Conservation (phyloP, 148 eudicot genomes). For the Simmondsia chinensis region DNA sequence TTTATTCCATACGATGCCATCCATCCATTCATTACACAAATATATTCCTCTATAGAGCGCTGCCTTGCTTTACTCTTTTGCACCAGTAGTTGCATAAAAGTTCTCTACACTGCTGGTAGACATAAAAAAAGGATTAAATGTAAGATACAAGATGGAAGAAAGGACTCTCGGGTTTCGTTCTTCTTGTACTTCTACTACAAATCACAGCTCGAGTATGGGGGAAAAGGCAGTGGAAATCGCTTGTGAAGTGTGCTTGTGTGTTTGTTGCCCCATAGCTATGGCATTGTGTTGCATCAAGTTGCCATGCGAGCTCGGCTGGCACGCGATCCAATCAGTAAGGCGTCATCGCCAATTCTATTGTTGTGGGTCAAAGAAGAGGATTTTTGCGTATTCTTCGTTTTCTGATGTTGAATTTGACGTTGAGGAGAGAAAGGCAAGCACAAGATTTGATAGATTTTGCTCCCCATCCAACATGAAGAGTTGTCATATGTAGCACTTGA, state of each 20-base stretch:
- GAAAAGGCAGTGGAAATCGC: constrained; percentile 7
- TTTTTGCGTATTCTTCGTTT: constrained; percentile 20
- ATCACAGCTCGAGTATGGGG: not conserved
- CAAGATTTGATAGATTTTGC: no score
- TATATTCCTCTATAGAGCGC: no score
- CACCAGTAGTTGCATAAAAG: no score
- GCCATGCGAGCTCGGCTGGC: constrained; percentile 24
- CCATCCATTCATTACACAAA: not conserved
- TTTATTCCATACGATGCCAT: no score
- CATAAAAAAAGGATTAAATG: no score
- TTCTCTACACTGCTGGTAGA: no score
- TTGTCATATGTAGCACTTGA: no score
- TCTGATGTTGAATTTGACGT: constrained; percentile 24
- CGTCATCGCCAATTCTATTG: constrained; percentile 4
- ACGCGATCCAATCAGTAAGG: not conserved
- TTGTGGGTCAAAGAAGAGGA: constrained; percentile 15
- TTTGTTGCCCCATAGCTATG: constrained; percentile 24
- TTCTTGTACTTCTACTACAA: not conserved
- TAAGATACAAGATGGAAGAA: no score
- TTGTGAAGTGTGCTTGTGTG: constrained; percentile 24
- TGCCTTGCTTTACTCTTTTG: no score
- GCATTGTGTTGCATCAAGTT: constrained; percentile 21
- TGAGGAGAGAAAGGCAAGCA: no score
- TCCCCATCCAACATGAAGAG: no score
- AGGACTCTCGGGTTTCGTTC: not conserved